phyloP scores from a whole-genome alignment of 768 basidiomycete genomes.

The Lepiota brunneoincarnata region DNA sequence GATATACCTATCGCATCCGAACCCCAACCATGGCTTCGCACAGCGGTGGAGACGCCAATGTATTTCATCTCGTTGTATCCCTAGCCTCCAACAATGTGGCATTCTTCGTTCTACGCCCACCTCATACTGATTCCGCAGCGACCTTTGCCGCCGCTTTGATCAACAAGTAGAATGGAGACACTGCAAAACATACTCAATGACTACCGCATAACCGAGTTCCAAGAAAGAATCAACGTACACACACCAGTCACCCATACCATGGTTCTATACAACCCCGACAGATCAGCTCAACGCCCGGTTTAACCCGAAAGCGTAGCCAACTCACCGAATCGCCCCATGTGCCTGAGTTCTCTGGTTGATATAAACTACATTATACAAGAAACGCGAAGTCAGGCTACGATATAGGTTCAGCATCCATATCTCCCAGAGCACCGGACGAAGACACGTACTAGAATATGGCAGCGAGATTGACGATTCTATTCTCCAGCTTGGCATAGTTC shows the following conservation, averaged over 20 bases:
- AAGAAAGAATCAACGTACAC: too few relatives aligned
- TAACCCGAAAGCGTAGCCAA: neutral
- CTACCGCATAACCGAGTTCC: too few relatives aligned
- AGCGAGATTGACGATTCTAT: conserved; percentile 23
- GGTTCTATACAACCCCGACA: too few relatives aligned
- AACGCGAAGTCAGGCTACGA: conserved; percentile 11
- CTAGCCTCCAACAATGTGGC: neutral
- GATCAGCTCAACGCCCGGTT: too few relatives aligned
- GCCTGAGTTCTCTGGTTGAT: conserved; percentile 16
- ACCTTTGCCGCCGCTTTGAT: too few relatives aligned
- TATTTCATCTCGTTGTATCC: neutral
- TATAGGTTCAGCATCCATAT: too few relatives aligned
- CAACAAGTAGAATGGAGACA: neutral
- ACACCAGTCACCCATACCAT: too few relatives aligned
- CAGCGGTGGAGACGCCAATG: too few relatives aligned
- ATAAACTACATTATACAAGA: conserved; percentile 28
- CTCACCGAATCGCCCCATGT: conserved; percentile 6
- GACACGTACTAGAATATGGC: conserved; percentile 25
- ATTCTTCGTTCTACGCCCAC: neutral
- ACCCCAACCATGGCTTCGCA: too few relatives aligned
- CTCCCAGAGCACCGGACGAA: conserved; percentile 13
- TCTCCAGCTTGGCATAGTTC: conserved; percentile 21
- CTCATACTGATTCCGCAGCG: neutral
- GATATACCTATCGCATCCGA: neutral
- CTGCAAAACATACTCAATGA: too few relatives aligned